phyloP scores from a whole-genome alignment of 805 yeast genomes.

The Monosporozyma yasuniensis region DNA sequence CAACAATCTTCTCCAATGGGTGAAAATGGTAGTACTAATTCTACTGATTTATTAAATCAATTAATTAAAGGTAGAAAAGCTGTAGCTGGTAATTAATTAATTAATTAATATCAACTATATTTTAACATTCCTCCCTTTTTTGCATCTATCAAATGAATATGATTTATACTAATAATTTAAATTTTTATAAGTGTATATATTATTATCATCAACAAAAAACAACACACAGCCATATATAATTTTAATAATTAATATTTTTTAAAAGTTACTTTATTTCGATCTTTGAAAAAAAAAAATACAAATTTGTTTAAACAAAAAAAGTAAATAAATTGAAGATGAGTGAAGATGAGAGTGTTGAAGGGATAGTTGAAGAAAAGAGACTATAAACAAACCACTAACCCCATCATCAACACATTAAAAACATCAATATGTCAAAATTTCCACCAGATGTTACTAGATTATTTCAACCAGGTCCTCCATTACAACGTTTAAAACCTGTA shows the following conservation, averaged over 20 bases:
- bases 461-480: slow-evolving; percentile 47
- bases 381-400: too few species aligned
- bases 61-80: slow-evolving; percentile 68
- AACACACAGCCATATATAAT: not conserved
- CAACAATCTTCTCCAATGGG: slow-evolving; percentile 8
- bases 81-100: slow-evolving; percentile 23
- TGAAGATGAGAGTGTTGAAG: too few species aligned
- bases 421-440: slow-evolving; percentile 30
- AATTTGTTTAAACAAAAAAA: too few species aligned
- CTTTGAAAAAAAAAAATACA: not conserved
- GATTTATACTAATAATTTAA: not conserved
- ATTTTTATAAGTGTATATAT: not conserved
- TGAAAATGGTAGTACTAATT: slow-evolving; percentile 37
- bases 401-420: too few species aligned
- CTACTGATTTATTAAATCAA: slow-evolving; percentile 76
- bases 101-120: not conserved
- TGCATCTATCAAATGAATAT: not conserved
- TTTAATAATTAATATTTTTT: not conserved
- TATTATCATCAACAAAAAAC: too few species aligned
- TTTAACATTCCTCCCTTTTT: not conserved
- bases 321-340: too few species aligned
- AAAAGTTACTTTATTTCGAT: too few species aligned
- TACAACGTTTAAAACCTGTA: slow-evolving; percentile 38
- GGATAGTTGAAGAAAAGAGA: not conserved
- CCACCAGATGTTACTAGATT: slow-evolving; percentile 35